These are phyloP conservation scores for Coemansia interrupta DNA, from an alignment of 192 early-diverging fungal genomes.

Conservation along the genomic window DNA sequence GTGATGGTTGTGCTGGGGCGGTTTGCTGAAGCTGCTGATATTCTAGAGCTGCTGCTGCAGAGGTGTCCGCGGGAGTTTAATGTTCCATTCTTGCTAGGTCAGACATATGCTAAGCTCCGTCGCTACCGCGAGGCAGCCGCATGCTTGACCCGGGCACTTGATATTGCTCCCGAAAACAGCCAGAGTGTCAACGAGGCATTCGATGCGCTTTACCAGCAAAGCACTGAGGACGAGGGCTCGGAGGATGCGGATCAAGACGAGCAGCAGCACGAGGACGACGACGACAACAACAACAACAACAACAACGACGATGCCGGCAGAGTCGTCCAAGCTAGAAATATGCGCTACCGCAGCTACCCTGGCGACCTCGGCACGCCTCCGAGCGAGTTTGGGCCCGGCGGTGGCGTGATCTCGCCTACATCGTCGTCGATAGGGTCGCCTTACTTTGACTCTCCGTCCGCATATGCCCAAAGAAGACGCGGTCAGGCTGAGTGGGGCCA, in stretches of 20 bases:
- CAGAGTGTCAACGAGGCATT: slow-evolving; percentile 51
- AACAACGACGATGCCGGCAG: background rate
- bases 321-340: background rate
- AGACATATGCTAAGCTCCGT: slow-evolving; percentile 43
- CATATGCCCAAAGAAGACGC: slow-evolving; percentile 23
- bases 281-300: slow-evolving; percentile 6
- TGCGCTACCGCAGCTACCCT: background rate
- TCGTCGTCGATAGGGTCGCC: slow-evolving; percentile 29
- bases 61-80: slow-evolving; percentile 51
- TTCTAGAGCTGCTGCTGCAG: slow-evolving; percentile 60
- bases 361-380: slow-evolving; percentile 14
- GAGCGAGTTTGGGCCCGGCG: slow-evolving; percentile 5
- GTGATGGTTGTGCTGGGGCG: slow-evolving; percentile 57
- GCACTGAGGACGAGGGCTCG: slow-evolving; percentile 7
- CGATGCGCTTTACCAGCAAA: slow-evolving; percentile 48
- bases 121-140: slow-evolving; percentile 47
- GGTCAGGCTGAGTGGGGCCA: slow-evolving; percentile 31
- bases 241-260: background rate
- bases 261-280: background rate
- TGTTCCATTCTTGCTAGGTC: slow-evolving; percentile 51
- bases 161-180: slow-evolving; percentile 45
- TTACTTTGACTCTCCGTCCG: slow-evolving; percentile 43
- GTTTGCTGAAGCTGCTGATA: slow-evolving; percentile 61
- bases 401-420: slow-evolving; percentile 13
- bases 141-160: slow-evolving; percentile 37